Percentiles rank a stretch among this genome's conserved stretches.
These are phyloP conservation scores for Chaetomium sp. DNA, from an alignment of 2,329 filamentous ascomycete species.

Conservation along the genomic window DNA sequence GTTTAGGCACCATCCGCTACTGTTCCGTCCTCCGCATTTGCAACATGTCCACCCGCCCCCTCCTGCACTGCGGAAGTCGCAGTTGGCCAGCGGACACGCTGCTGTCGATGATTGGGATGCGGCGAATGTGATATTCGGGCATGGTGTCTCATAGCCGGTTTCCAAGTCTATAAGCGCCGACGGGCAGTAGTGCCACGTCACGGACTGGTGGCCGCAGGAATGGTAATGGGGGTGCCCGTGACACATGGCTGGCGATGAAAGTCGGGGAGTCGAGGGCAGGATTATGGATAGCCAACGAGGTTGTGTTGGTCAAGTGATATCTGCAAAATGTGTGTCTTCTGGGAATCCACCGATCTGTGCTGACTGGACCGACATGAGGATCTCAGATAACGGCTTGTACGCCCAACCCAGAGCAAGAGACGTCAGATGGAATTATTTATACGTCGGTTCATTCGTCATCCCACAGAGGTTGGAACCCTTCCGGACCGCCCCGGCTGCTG, in stretches of 20 bases:
- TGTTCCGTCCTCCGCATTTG: conserved; percentile 55
- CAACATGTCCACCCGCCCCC: conserved; percentile 58
- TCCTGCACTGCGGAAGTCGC: conserved; percentile 53
- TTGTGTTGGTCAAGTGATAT: background rate
- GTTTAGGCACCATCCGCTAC: conserved; percentile 55
- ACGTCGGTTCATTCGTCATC: background rate
- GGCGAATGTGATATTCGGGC: conserved; percentile 52
- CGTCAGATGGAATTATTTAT: conserved; percentile 11
- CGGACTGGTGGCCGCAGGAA: conserved; percentile 56
- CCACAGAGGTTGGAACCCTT: background rate
- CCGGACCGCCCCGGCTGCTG: conserved; percentile 7
- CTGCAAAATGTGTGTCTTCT: background rate
- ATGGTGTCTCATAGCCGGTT: conserved; percentile 54
- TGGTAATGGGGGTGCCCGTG: conserved; percentile 57
- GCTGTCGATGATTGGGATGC: conserved; percentile 47
- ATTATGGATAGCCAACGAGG: background rate
- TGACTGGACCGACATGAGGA: background rate
- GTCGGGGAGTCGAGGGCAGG: conserved; percentile 2
- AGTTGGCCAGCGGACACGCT: conserved; percentile 54
- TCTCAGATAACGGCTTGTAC: conserved; percentile 2
- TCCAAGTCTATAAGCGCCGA: conserved; percentile 51
- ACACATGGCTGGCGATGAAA: conserved; percentile 48
- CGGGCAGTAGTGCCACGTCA: conserved; percentile 59
- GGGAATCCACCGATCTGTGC: background rate
- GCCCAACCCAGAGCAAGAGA: background rate